Base-by-base conservation (phyloP, 495 filamentous ascomycete genomes). In the Aspergillus sclerotioniger region DNA sequence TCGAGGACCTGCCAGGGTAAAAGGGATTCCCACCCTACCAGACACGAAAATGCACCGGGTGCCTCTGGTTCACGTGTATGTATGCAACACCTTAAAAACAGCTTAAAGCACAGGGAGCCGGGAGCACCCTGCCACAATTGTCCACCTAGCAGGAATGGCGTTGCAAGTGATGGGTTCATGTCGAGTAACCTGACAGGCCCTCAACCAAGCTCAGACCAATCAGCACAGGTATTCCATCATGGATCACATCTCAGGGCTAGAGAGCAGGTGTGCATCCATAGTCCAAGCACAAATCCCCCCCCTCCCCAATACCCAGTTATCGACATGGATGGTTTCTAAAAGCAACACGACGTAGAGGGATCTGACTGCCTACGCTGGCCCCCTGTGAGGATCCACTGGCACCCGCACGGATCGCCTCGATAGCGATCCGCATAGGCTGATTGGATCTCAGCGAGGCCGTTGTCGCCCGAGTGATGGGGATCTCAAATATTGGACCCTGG, bases 401-500 rank as follows among this genome's bases (percentile, higher is more conserved):
- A 55, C 16, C 61, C 59, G 57, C 59, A 58, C 57, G 48, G 59
- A 60, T 59, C 71, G 47, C 44, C 45, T 59, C 54, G 41, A 64
- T 65, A 61, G 66, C 54, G 46, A 59, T 67, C 67, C 41, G 44
- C 51, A 32, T 49, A 47, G 48, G 31, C 48, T 50, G 60, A 62
- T 62, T 63, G 63, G 65, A 70, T 67, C 62, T 69, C 60, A 51
- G 19, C 62, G 60, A 60, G 60, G 64, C 66, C 67, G 69, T 69
- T 70, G 54, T 51, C 46, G 56, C 51, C 37, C 39, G 41, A 49
- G 43, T 8, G 52, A 54, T 31, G 12, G 54, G 56, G 61, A 67
- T 67, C 67, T 65, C 71, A 71, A 73, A 75, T 72, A 67, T 67
- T 59, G 62, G 59, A 61, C 54, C 48, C 55, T 56, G 53, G 56